phyloP scores from a whole-genome alignment of 805 yeast genomes.

The Zygosaccharomyces bisporus region DNA sequence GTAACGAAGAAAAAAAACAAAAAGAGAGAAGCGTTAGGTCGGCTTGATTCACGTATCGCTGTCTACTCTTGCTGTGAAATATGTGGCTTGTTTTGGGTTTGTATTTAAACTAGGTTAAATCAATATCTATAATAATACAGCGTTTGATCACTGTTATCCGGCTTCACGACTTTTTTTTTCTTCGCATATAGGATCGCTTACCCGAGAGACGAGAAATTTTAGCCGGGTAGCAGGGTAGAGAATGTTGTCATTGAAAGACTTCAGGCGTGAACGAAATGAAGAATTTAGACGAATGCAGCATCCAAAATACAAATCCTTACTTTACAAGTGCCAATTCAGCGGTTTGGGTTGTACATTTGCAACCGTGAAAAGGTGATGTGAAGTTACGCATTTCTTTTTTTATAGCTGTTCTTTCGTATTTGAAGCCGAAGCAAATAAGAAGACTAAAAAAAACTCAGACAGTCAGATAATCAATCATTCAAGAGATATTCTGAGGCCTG shows the following conservation, averaged over 20 bases:
- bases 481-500: neutral
- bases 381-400: too few species aligned
- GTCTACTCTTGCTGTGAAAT: neutral
- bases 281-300: neutral
- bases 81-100: neutral
- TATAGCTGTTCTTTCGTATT: too few species aligned
- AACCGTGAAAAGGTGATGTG: neutral
- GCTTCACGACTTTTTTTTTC: neutral
- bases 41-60: neutral
- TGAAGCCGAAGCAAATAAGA: too few species aligned
- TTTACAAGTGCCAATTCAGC: neutral
- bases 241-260: neutral
- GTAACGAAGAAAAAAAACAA: neutral
- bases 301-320: neutral
- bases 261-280: neutral
- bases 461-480: neutral
- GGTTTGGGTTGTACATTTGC: neutral
- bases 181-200: neutral
- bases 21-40: neutral
- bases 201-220: neutral
- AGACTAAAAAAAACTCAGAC: neutral
- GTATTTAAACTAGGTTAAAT: slow-evolving; percentile 2
- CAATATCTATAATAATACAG: neutral
- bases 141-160: neutral
- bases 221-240: neutral